Evolutionary conservation across 2,329 filamentous ascomycete genomes (phyloP).

Genomic region (Cryoendolithus antarcticus): DNA sequence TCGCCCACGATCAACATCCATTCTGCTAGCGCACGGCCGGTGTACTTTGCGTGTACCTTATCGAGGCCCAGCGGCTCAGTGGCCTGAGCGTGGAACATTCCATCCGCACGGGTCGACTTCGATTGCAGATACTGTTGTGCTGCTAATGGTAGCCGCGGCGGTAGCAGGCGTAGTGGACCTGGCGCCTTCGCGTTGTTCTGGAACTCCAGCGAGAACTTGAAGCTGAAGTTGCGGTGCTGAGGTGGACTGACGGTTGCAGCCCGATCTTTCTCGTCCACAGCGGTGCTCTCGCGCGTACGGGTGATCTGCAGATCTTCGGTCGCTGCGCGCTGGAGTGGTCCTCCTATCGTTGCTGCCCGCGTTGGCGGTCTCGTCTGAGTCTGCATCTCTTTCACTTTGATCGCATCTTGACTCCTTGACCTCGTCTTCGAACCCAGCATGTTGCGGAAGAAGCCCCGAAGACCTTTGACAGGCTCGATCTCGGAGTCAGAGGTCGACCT

Average conservation of each 20-base stretch:
- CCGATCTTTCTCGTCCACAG: not conserved
- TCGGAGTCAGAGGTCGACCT: constrained; percentile 14
- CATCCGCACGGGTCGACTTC: constrained; percentile 9
- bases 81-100: constrained; percentile 11
- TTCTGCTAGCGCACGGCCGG: constrained; percentile 63
- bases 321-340: no score
- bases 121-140: constrained; percentile 53
- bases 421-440: constrained; percentile 16
- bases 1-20: constrained; percentile 66
- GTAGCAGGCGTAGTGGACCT: constrained; percentile 50
- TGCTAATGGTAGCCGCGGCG: constrained; percentile 56
- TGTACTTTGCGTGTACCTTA: constrained; percentile 41
- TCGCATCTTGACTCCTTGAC: no score
- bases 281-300: no score
- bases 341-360: no score
- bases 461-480: constrained; percentile 14
- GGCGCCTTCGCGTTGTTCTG: constrained; percentile 44
- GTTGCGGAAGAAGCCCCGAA: constrained; percentile 23
- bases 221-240: constrained; percentile 47
- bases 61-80: constrained; percentile 26
- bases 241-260: not conserved
- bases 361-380: no score
- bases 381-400: no score
- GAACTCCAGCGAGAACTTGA: constrained; percentile 64
- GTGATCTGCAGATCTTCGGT: no score